These are phyloP conservation scores for Aureobasidium mangrovei DNA, from an alignment of 2,329 filamentous ascomycete species.

Conservation along the genomic window DNA sequence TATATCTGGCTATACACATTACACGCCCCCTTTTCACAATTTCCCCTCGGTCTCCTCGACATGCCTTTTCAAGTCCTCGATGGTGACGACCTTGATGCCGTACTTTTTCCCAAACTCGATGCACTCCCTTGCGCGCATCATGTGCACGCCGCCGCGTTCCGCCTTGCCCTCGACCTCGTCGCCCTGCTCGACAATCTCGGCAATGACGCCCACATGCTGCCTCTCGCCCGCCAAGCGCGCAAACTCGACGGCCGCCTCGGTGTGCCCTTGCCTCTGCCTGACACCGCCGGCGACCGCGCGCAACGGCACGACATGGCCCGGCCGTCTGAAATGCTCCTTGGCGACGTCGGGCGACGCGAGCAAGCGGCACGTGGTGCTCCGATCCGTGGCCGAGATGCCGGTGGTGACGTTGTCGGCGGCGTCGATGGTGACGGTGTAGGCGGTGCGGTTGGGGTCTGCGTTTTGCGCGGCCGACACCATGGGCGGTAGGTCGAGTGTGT, in stretches of 20 bases:
- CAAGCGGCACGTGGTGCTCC: conserved; percentile 68
- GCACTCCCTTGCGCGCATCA: conserved; percentile 87
- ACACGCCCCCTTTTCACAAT: background rate
- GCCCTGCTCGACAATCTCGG: conserved; percentile 85
- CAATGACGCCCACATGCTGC: conserved; percentile 66
- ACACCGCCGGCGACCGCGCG: conserved; percentile 73
- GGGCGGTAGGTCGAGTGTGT: conserved; percentile 67
- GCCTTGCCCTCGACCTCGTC: conserved; percentile 59
- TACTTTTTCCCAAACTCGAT: conserved; percentile 79
- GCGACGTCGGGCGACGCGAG: conserved; percentile 60
- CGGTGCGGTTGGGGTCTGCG: conserved; percentile 75
- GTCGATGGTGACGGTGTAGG: conserved; percentile 88
- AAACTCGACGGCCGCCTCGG: conserved; percentile 87
- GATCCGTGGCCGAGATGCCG: conserved; percentile 83
- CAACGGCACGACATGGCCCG: conserved; percentile 85
- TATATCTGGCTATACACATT: background rate
- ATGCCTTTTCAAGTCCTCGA: conserved; percentile 77
- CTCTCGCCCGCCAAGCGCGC: conserved; percentile 65
- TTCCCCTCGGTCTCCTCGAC: conserved; percentile 64
- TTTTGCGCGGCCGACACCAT: conserved; percentile 68
- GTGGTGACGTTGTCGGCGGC: conserved; percentile 66
- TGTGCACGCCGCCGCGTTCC: conserved; percentile 58
- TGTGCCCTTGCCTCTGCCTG: conserved; percentile 71
- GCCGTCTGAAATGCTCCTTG: conserved; percentile 60
- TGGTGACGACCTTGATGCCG: conserved; percentile 90